These are phyloP conservation scores for Lizanozyma gosingica DNA, from an alignment of 1,139 yeast species.

Conservation along the genomic window DNA sequence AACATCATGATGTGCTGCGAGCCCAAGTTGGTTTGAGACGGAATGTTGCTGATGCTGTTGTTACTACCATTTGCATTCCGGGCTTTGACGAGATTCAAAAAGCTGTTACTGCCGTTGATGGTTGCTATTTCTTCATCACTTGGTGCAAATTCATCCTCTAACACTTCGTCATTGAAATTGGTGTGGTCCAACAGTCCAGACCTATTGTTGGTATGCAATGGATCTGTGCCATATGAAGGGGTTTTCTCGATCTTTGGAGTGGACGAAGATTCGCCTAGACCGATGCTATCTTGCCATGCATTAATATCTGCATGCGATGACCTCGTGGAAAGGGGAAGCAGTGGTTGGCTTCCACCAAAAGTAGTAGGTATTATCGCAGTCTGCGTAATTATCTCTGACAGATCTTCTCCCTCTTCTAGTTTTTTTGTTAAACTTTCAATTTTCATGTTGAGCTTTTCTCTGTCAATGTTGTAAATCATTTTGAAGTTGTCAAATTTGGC, in stretches of 20 bases:
- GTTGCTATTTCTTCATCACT: slow-evolving; percentile 4
- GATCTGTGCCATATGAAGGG: not conserved
- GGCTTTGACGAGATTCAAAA: not conserved
- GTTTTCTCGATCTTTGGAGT: slow-evolving; percentile 15
- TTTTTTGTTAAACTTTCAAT: slow-evolving; percentile 18
- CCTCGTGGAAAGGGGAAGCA: not conserved
- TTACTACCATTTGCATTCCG: not conserved
- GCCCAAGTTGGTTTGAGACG: not conserved
- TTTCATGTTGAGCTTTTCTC: slow-evolving; percentile 19
- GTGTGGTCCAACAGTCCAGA: slow-evolving; percentile 13
- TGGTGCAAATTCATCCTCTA: slow-evolving; percentile 11
- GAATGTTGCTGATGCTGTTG: not conserved
- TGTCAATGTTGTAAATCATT: slow-evolving; percentile 22
- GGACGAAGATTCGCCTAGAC: slow-evolving; percentile 27
- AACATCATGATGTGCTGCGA: not conserved
- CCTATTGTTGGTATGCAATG: slow-evolving; percentile 6
- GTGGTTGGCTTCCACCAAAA: not conserved
- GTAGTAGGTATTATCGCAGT: not conserved
- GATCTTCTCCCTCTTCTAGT: slow-evolving; percentile 10
- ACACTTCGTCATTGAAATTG: slow-evolving; percentile 15
- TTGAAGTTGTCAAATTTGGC: slow-evolving; percentile 24
- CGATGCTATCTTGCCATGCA: not conserved
- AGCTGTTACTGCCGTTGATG: slow-evolving; percentile 2
- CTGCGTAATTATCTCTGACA: not conserved
- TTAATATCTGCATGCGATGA: slow-evolving; percentile 11